These are phyloP conservation scores for Daldinia eschscholtzii DNA, from an alignment of 2,329 filamentous ascomycete genomes.

Conservation along the genomic window DNA sequence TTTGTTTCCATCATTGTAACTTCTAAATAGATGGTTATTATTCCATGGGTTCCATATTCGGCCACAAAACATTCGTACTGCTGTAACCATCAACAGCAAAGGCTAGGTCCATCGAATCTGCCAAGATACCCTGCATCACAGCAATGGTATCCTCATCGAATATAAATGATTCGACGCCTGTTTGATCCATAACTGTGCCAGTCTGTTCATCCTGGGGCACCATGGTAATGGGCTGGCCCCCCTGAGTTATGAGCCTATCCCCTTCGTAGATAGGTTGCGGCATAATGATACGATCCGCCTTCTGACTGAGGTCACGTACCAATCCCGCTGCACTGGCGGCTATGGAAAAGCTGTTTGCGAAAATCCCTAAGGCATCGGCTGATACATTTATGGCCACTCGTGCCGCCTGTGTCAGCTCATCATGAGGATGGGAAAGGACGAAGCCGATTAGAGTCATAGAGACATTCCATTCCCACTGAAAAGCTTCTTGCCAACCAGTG, in stretches of 20 bases:
- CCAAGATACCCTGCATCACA: slow-evolving; percentile 25
- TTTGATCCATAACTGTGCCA: neutral
- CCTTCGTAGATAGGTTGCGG: neutral
- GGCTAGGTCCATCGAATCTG: slow-evolving; percentile 34
- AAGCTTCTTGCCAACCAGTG: slow-evolving; percentile 54
- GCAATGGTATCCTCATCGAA: slow-evolving; percentile 27
- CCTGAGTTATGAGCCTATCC: neutral
- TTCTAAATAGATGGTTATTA: neutral
- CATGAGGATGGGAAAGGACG: slow-evolving; percentile 26
- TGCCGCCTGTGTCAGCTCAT: slow-evolving; percentile 9
- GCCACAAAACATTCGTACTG: slow-evolving; percentile 27
- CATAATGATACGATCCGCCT: slow-evolving; percentile 23
- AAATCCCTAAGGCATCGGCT: slow-evolving; percentile 21
- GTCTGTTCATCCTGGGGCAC: slow-evolving; percentile 3
- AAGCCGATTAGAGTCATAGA: slow-evolving; percentile 36
- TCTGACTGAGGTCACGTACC: slow-evolving; percentile 22
- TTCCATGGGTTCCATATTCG: slow-evolving; percentile 14
- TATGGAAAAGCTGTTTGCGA: slow-evolving; percentile 29
- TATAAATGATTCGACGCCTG: slow-evolving; percentile 6
- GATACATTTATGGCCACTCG: slow-evolving; percentile 24
- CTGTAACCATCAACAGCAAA: slow-evolving; percentile 33
- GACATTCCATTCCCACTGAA: slow-evolving; percentile 59
- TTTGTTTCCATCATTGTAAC: neutral
- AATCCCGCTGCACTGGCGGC: slow-evolving; percentile 28
- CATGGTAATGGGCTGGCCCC: slow-evolving; percentile 2